Evolutionary conservation across 257 asterid species (phyloP).

Genomic region (Fraxinus excelsior): DNA sequence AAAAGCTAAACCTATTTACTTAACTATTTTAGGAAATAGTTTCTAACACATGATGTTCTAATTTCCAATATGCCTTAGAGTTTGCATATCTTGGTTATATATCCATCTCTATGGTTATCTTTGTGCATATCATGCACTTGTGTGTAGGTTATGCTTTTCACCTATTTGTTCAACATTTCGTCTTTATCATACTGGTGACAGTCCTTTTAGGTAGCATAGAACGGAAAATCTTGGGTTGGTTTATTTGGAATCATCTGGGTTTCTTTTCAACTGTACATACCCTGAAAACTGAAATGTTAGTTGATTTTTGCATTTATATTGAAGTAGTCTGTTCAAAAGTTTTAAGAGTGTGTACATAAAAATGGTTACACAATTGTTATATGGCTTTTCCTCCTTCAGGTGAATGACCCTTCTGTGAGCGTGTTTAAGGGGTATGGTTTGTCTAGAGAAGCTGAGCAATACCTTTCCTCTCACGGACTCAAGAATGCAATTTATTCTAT

Average conservation of each 20-base stretch:
- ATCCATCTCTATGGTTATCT: background rate
- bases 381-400: slow-evolving; percentile 41
- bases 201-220: background rate
- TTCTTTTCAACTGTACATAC: background rate
- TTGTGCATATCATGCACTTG: background rate
- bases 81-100: background rate
- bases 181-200: background rate
- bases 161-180: background rate
- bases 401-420: slow-evolving; percentile 57
- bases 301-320: background rate
- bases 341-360: background rate
- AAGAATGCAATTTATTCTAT: slow-evolving; percentile 73
- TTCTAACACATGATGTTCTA: too few species aligned
- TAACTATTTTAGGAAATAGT: too few species aligned
- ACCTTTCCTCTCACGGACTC: slow-evolving; percentile 80
- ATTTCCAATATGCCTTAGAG: background rate
- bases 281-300: background rate
- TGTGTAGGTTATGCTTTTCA: background rate
- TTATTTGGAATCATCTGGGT: background rate
- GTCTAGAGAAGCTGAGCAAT: slow-evolving; percentile 74
- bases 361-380: slow-evolving; percentile 11
- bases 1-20: too few species aligned
- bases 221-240: background rate
- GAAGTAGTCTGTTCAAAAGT: slow-evolving; percentile 1
- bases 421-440: slow-evolving; percentile 80